Conservation (phyloP, 2,329 filamentous ascomycete species). For the Colletotrichum abscissum region DNA sequence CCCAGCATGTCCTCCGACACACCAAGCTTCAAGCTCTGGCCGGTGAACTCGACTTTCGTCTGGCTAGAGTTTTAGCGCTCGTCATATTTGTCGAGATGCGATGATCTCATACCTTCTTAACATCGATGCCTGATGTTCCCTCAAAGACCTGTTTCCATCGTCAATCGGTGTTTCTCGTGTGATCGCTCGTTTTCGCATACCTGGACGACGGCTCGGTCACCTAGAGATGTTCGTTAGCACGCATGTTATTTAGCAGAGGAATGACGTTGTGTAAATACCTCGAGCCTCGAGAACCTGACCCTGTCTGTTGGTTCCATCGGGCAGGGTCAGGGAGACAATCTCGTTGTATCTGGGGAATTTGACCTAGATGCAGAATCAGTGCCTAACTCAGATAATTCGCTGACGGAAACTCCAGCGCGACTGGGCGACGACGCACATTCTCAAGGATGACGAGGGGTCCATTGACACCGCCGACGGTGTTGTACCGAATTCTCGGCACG, state of each 20-base stretch:
- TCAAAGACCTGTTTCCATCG: slow-evolving; percentile 82
- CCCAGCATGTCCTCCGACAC: slow-evolving; percentile 99
- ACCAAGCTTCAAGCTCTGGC: slow-evolving; percentile 96
- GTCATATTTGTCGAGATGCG: slow-evolving; percentile 8
- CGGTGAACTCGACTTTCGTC: slow-evolving; percentile 98
- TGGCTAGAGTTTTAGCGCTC: slow-evolving; percentile 49
- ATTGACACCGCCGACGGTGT: slow-evolving; percentile 98
- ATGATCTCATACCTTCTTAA: slow-evolving; percentile 83
- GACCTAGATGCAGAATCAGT: slow-evolving; percentile 68
- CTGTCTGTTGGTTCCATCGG: slow-evolving; percentile 92
- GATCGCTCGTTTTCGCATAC: slow-evolving; percentile 58
- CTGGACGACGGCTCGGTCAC: slow-evolving; percentile 94
- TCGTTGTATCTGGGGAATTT: slow-evolving; percentile 99
- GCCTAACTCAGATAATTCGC: neutral
- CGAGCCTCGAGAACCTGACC: slow-evolving; percentile 97
- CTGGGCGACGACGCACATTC: slow-evolving; percentile 72
- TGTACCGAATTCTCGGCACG: slow-evolving; percentile 82
- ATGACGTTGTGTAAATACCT: slow-evolving; percentile 67
- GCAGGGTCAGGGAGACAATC: slow-evolving; percentile 94
- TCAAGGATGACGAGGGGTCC: slow-evolving; percentile 97
- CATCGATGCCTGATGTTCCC: slow-evolving; percentile 96
- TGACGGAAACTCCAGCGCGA: slow-evolving; percentile 32
- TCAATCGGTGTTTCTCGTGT: slow-evolving; percentile 40
- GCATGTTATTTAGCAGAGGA: slow-evolving; percentile 28
- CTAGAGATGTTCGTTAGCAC: slow-evolving; percentile 57